Evolutionary conservation across 306 rosid species (phyloP).

Genomic region (Sicyos baderoa): DNA sequence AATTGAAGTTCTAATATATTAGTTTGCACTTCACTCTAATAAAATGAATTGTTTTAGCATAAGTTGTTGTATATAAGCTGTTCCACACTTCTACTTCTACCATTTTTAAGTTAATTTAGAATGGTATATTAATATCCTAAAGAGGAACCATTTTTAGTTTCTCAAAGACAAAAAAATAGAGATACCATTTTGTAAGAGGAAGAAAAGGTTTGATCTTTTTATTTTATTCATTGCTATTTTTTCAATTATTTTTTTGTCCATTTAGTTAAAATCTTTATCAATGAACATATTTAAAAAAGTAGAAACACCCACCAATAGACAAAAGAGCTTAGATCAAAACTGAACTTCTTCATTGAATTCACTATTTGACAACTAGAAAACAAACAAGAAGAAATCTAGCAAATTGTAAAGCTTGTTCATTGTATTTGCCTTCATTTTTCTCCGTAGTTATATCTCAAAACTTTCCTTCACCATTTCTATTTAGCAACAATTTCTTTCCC

Average conservation of each 20-base stretch:
- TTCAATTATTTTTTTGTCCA: too few species aligned
- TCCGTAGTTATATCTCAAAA: neutral
- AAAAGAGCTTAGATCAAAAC: neutral
- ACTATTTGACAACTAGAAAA: neutral
- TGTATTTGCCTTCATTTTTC: neutral
- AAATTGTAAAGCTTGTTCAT: neutral
- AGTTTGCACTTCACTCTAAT: too few species aligned
- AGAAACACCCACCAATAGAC: neutral
- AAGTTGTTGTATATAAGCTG: neutral
- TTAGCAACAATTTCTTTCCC: neutral
- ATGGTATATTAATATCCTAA: neutral
- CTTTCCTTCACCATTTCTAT: neutral
- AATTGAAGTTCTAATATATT: constrained; percentile 12
- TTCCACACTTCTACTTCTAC: neutral
- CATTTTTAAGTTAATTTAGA: neutral
- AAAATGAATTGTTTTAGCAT: constrained; percentile 1
- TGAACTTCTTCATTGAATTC: neutral
- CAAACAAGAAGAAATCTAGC: neutral
- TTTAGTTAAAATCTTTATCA: too few species aligned
- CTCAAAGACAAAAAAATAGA: too few species aligned
- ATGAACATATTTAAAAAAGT: neutral
- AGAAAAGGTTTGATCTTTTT: too few species aligned
- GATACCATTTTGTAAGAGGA: too few species aligned
- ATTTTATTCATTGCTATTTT: too few species aligned
- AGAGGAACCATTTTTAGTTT: neutral